These are phyloP conservation scores for Aspergillus cristatus DNA, from an alignment of 495 filamentous ascomycete genomes.

Conservation along the genomic window DNA sequence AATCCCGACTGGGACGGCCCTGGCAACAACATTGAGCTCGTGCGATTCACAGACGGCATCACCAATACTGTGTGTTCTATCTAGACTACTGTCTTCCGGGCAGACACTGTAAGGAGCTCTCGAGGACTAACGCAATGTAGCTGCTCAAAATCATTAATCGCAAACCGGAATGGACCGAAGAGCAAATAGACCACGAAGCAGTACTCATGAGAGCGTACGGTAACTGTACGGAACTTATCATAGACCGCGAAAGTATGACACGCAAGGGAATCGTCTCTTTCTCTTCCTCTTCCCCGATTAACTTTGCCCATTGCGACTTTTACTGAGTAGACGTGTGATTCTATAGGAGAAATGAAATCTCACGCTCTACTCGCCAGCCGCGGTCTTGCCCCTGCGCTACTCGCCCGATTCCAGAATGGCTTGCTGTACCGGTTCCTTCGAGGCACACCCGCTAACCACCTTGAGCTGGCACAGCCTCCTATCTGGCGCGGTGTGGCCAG, in stretches of 20 bases:
- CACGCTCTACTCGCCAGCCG: slow-evolving; percentile 68
- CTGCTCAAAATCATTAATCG: slow-evolving; percentile 82
- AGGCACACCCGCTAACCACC: slow-evolving; percentile 67
- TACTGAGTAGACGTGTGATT: slow-evolving; percentile 28
- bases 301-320: slow-evolving; percentile 25
- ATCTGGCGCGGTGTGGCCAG: slow-evolving; percentile 80
- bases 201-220: slow-evolving; percentile 91
- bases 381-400: slow-evolving; percentile 72
- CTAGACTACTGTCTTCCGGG: too few relatives aligned
- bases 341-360: slow-evolving; percentile 56
- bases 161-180: slow-evolving; percentile 62
- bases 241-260: slow-evolving; percentile 84
- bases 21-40: slow-evolving; percentile 73
- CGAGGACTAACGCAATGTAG: slow-evolving; percentile 28
- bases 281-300: background rate
- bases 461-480: slow-evolving; percentile 59
- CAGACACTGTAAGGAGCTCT: background rate
- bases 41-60: slow-evolving; percentile 93
- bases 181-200: slow-evolving; percentile 75
- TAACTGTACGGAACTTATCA: slow-evolving; percentile 86
- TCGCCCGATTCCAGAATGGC: slow-evolving; percentile 93
- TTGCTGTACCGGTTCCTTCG: slow-evolving; percentile 88
- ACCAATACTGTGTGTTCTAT: slow-evolving; percentile 73
- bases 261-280: slow-evolving; percentile 8
- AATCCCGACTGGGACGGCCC: slow-evolving; percentile 73